Base-by-base conservation (phyloP, 768 basidiomycete genomes). In the Chalciporus sphaerocephalus region DNA sequence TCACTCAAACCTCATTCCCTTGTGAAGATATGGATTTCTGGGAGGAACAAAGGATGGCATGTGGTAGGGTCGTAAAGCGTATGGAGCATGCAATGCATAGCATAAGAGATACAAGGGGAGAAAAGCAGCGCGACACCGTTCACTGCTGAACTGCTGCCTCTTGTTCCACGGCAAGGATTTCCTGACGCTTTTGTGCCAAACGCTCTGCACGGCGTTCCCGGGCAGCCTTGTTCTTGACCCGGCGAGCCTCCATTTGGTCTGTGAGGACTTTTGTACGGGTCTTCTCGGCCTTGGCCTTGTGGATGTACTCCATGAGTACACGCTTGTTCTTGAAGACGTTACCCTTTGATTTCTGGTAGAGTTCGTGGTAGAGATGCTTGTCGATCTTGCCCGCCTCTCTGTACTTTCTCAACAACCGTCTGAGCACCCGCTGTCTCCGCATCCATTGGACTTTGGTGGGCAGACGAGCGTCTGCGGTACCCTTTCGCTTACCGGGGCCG, bases 271-370 rank as follows among this genome's bases (percentile, higher is more conserved):
- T 97, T 69, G 96, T 97, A 52, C 96, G 92, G 74, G 79, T 83
- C 83, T 93, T 94, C 84, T 99, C 96, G 52, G 96, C 95, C 79
- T 98, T 99, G 64, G 96, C 94, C 70, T 95, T 94, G 81, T 96
- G 94, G 72, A 99, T 99, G 83, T 94, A 94, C 72, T 99, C 96
- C 95, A 99, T 97, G 55, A 99, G 81, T 34, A 98, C 96, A 73
- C 95, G 94, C 81, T 97, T 96, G 85, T 97, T 98, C 88, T 98
- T 99, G 92, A 98, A 99, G 66, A 97, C 93, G 75, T 99, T 99
- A 85, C 96, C 96, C 90, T 99, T 99, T 59, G 94, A 92, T 74
- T 98, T 98, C 76, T 95, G 87, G 84, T 98, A 98, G 42, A 98
- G 89, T 42, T 82, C 82, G 80, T 98, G 96, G 77, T 99, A 98